Percentiles rank a stretch among this genome's conserved stretches.
Evolutionary conservation across 2,329 filamentous ascomycete genomes (phyloP).

Genomic region (Coniochaeta sp.): DNA sequence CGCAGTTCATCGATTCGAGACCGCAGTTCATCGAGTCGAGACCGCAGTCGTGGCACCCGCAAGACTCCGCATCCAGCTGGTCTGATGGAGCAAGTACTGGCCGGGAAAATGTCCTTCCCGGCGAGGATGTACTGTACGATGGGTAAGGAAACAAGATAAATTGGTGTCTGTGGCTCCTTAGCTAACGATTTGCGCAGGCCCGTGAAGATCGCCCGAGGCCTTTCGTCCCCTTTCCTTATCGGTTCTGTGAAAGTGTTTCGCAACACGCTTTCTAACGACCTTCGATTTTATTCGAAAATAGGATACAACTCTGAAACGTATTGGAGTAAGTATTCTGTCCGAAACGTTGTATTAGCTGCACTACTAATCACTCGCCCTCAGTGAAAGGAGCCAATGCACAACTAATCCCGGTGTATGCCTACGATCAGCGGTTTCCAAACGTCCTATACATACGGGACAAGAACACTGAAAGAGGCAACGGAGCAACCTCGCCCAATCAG

Average conservation of each 20-base stretch:
- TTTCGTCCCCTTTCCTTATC: conserved; percentile 13
- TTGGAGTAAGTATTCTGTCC: conserved; percentile 12
- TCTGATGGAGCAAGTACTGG: conserved; percentile 15
- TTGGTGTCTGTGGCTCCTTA: no score
- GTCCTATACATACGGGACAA: conserved; percentile 19
- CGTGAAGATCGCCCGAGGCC: conserved; percentile 14
- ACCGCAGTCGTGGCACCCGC: neutral
- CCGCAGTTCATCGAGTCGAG: no score
- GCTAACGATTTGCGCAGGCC: conserved; percentile 7
- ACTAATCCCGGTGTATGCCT: conserved; percentile 19
- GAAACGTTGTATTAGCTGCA: neutral
- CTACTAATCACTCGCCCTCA: neutral
- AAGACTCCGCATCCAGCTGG: conserved; percentile 10
- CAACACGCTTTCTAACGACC: conserved; percentile 16
- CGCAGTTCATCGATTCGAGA: no score
- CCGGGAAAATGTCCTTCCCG: conserved; percentile 19
- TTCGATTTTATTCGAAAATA: conserved; percentile 18
- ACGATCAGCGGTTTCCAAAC: conserved; percentile 17
- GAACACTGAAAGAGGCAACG: conserved; percentile 12
- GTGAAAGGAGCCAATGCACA: conserved; percentile 19
- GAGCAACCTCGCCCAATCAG: conserved; percentile 6
- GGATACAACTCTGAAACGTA: conserved; percentile 18
- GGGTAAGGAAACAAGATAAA: conserved; percentile 10
- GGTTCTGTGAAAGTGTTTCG: conserved; percentile 20
- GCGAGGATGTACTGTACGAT: conserved; percentile 19